These are phyloP conservation scores for Thalassiosira profunda DNA, from an alignment of 108 stramenopile genomes.

Conservation along the genomic window DNA sequence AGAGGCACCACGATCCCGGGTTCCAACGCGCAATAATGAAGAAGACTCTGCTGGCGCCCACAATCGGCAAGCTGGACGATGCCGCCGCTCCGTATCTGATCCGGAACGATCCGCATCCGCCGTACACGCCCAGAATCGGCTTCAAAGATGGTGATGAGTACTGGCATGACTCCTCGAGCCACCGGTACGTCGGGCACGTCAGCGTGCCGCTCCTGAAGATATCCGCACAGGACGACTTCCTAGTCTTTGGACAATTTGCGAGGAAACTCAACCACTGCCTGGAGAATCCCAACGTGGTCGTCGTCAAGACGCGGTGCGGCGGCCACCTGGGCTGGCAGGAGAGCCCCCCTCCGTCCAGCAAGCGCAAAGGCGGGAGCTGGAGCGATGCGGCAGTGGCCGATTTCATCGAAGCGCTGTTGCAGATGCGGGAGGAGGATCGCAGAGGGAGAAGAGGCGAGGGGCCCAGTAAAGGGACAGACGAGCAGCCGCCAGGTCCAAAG, in stretches of 20 bases:
- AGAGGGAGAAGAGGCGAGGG: conserved; percentile 3
- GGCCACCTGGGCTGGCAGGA: conserved; percentile 93
- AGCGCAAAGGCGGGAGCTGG: conserved; percentile 62
- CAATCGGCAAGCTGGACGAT: conserved; percentile 73
- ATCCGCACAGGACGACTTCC: conserved; percentile 83
- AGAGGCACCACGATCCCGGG: conserved; percentile 49
- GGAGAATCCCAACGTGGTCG: conserved; percentile 84
- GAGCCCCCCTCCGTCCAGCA: conserved; percentile 53
- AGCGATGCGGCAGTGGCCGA: conserved; percentile 82
- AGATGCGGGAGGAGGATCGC: conserved; percentile 46
- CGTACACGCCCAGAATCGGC: conserved; percentile 67
- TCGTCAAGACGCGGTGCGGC: conserved; percentile 85
- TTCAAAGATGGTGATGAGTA: conserved; percentile 70
- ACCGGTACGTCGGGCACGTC: conserved; percentile 67
- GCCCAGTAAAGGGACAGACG: no score
- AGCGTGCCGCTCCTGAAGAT: conserved; percentile 80
- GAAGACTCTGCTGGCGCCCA: conserved; percentile 54
- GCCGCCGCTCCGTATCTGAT: conserved; percentile 62
- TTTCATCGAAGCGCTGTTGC: conserved; percentile 81
- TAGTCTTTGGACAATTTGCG: conserved; percentile 61
- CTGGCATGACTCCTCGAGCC: conserved; percentile 77
- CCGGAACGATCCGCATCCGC: conserved; percentile 71
- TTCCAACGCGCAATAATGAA: conserved; percentile 58
- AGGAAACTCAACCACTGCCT: conserved; percentile 65
- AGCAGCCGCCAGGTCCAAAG: no score